Percentiles rank a stretch among this genome's conserved stretches.
phyloP scores from a whole-genome alignment of 2,329 filamentous ascomycete species.

The Apiospora malaysiana region DNA sequence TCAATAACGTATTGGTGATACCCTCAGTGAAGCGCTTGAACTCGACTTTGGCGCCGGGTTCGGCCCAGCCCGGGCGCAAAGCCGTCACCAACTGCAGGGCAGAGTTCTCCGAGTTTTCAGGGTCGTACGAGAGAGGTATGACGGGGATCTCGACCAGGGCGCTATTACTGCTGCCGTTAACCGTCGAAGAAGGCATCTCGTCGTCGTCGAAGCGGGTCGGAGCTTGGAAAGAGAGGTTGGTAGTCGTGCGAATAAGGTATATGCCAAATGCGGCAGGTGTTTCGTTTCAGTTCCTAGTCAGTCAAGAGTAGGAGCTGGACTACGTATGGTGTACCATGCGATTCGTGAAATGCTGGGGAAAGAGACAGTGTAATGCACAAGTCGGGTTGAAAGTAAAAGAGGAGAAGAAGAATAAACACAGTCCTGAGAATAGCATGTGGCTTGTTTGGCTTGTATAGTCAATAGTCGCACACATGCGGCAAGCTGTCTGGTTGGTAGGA shows the following conservation, averaged over 20 bases:
- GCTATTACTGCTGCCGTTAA: neutral
- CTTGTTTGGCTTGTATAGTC: neutral
- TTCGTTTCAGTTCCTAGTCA: slow-evolving; percentile 6
- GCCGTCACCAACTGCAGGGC: slow-evolving; percentile 80
- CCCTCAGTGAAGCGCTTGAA: slow-evolving; percentile 95
- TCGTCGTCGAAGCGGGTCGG: neutral
- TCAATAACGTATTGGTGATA: slow-evolving; percentile 93
- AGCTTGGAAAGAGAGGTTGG: neutral
- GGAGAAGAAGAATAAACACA: neutral
- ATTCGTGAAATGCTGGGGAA: neutral
- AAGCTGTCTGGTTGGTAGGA: slow-evolving; percentile 3
- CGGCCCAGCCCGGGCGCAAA: slow-evolving; percentile 83
- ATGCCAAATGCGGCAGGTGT: slow-evolving; percentile 15
- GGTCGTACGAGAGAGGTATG: slow-evolving; percentile 81
- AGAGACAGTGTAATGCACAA: neutral
- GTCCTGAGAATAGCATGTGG: neutral
- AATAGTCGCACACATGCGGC: neutral
- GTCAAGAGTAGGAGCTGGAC: neutral
- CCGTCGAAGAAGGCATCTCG: slow-evolving; percentile 2
- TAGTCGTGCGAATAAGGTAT: neutral
- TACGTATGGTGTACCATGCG: neutral
- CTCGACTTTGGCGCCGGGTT: slow-evolving; percentile 74
- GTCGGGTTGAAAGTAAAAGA: neutral
- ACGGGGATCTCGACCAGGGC: slow-evolving; percentile 37
- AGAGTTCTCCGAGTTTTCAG: slow-evolving; percentile 76